Evolutionary conservation across 1,139 yeast genomes (phyloP).

Genomic region (Geotrichum candidum): DNA sequence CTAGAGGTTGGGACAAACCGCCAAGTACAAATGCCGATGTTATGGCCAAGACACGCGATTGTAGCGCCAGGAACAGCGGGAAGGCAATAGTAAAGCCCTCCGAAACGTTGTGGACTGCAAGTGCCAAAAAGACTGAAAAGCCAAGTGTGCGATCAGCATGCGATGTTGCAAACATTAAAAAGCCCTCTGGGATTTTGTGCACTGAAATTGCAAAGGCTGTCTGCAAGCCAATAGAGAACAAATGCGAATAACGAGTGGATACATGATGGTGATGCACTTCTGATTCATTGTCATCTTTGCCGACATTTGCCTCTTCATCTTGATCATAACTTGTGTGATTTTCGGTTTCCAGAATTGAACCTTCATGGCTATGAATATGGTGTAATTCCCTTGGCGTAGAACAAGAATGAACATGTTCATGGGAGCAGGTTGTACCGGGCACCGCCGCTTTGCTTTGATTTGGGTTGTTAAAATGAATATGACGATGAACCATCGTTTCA

Average conservation of each 20-base stretch:
- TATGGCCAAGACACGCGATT: conserved; percentile 59
- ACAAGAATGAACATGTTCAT: neutral
- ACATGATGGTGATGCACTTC: conserved; percentile 72
- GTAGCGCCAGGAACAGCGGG: conserved; percentile 72
- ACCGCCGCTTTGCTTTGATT: neutral
- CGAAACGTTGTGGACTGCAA: conserved; percentile 84
- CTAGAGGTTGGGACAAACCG: conserved; percentile 81
- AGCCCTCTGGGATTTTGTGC: conserved; percentile 94
- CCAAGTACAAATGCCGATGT: conserved; percentile 64
- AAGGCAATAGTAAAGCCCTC: conserved; percentile 94
- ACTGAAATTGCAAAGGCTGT: conserved; percentile 82
- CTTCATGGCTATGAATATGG: neutral
- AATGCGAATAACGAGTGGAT: conserved; percentile 66
- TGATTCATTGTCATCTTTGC: conserved; percentile 15
- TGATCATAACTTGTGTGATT: neutral
- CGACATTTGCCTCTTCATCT: conserved; percentile 4
- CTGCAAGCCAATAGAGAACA: conserved; percentile 81
- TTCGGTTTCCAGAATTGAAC: neutral
- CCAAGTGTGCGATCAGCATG: conserved; percentile 72
- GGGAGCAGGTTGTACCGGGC: neutral
- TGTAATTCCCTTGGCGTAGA: neutral
- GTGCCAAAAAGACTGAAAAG: conserved; percentile 69
- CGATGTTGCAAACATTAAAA: conserved; percentile 74
- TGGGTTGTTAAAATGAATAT: conserved; percentile 11
- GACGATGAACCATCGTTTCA: conserved; percentile 15